Evolutionary conservation across 441 rosid genomes (phyloP).

Genomic region (Gossypium schwendimanii): DNA sequence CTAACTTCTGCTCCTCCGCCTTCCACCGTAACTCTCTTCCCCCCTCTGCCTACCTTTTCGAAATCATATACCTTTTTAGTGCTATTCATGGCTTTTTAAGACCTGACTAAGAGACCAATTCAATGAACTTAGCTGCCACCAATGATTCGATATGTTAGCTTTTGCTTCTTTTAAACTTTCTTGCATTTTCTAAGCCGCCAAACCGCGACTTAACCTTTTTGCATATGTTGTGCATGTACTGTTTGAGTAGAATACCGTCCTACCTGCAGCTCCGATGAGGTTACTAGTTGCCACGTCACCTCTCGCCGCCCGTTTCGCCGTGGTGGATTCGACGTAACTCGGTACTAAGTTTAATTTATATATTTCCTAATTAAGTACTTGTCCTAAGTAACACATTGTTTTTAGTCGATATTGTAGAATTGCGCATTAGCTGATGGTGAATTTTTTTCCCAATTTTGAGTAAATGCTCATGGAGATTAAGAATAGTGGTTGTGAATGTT

Average conservation of each 20-base stretch:
- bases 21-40: conserved; percentile 35
- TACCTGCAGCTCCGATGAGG: conserved; percentile 39
- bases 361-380: background rate
- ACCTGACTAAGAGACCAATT: background rate
- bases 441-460: background rate
- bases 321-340: conserved; percentile 30
- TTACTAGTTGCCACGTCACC: conserved; percentile 27
- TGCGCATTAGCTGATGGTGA: background rate
- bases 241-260: conserved; percentile 46
- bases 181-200: conserved; percentile 23
- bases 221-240: background rate
- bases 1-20: conserved; percentile 39
- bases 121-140: background rate
- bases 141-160: background rate
- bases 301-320: conserved; percentile 35
- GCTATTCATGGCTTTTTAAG: background rate
- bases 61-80: background rate
- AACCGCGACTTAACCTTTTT: background rate
- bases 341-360: conserved; percentile 33
- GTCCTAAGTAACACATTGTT: background rate
- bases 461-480: background rate
- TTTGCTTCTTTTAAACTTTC: conserved; percentile 7
- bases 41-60: background rate
- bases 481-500: conserved; percentile 3
- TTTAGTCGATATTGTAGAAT: background rate